Base-by-base conservation (phyloP, 202 grass and related monocot species). In the Panicum virgatum region DNA sequence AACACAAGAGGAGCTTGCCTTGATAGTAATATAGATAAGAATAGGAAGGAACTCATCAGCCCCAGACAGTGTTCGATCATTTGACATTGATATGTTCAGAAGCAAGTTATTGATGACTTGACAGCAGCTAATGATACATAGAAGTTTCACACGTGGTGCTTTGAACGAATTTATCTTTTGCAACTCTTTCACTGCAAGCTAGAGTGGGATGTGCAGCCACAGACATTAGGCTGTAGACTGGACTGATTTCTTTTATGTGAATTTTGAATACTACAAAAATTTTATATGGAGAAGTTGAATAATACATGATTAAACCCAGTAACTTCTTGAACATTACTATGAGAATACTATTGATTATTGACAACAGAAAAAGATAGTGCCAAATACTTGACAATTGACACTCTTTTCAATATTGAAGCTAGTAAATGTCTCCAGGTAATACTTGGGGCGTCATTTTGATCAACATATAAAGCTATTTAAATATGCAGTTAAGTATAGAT, bases 91-190 rank as follows among this genome's bases (percentile, higher is more conserved):
- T 77, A 83, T 68, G 14, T 98, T 92, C 38, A 98, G 72, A 48
- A 98, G 78, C 84, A 98, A 88, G 86, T 98, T 98, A 72, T 98
- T 98, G 80, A 98, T 98, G 52, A 94, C 87, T 88, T 91, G 95
- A 60, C 95, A 98, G 66, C 95, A 98, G 51, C 88, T 93, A 90
- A 98, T 91, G 67, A 98, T 73, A 61, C 95, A 98, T 3, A 83
- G 80, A 88, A 98, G 84, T 79, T 98, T 98, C 48, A 94, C 95
- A 18, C 86, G 66, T 27, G 95, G 95, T 34, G 90, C 89, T 88
- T 86, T 98, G 76, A 89, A 98, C 48, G 90, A 76, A 82, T 98
- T 94, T 15, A 98, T 90, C 84, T 91, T 98, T 81, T 98, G 95
- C 65, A 98, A 78, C 77, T 98, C 95, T 84, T 98, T 98, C 40